phyloP scores from a whole-genome alignment of 2,329 filamentous ascomycete species.

The Aspergillus phoenicis region DNA sequence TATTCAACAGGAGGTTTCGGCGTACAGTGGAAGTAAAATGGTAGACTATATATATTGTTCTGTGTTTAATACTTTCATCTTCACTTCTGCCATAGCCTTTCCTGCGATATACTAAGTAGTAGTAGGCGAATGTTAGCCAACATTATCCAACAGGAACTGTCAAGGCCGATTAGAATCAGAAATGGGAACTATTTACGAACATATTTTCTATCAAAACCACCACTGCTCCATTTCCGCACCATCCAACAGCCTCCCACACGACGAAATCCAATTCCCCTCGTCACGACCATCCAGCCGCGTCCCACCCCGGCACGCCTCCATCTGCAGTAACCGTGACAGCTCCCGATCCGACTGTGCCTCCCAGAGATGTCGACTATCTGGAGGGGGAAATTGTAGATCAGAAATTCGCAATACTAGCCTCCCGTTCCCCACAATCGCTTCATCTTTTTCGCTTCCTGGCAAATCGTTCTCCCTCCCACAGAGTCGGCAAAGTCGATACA shows the following conservation, averaged over 20 bases:
- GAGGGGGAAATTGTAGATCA: constrained; percentile 23
- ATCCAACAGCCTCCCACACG: not conserved
- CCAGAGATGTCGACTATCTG: constrained; percentile 17
- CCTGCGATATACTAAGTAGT: too few species aligned
- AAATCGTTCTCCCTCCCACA: not conserved
- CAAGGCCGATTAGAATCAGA: too few species aligned
- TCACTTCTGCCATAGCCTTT: too few species aligned
- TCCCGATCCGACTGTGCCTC: constrained; percentile 14
- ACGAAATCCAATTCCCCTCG: constrained; percentile 10
- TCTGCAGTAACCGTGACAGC: not conserved
- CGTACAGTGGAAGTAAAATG: too few species aligned
- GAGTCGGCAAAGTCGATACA: constrained; percentile 25
- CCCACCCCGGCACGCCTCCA: not conserved
- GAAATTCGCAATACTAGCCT: constrained; percentile 14
- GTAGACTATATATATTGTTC: too few species aligned
- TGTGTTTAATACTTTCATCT: too few species aligned
- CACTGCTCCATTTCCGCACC: not conserved
- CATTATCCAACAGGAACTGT: too few species aligned
- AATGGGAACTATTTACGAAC: too few species aligned
- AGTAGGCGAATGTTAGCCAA: too few species aligned
- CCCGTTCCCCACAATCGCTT: not conserved
- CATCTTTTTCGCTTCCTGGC: too few species aligned
- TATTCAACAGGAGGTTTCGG: too few species aligned
- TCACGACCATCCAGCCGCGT: not conserved
- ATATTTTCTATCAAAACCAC: constrained; percentile 1